A percentile compares a stretch with the other conserved stretches of the same genome.
These are phyloP conservation scores for Glutinoglossum americanum DNA, from an alignment of 495 filamentous ascomycete genomes.

Conservation along the genomic window DNA sequence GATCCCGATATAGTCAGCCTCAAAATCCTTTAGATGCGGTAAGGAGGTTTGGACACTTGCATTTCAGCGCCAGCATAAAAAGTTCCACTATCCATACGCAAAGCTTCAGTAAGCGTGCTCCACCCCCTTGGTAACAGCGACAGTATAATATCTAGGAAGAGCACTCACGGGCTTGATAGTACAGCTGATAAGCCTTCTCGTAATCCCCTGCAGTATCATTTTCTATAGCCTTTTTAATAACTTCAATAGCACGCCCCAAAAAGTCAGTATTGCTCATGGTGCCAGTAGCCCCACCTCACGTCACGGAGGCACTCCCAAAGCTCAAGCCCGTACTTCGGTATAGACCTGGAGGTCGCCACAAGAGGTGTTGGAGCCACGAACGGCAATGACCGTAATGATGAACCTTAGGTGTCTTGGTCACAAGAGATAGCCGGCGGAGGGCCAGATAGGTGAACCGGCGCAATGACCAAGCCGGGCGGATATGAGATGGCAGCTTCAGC, in stretches of 20 bases:
- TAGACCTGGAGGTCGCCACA: background rate
- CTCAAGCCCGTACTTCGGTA: background rate
- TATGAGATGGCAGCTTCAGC: background rate
- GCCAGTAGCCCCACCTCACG: background rate
- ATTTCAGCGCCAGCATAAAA: conserved; percentile 93
- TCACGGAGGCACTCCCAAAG: background rate
- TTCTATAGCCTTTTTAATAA: conserved; percentile 93
- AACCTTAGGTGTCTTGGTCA: background rate
- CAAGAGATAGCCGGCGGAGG: background rate
- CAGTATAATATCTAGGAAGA: background rate
- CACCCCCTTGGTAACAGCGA: too few relatives aligned
- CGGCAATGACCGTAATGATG: background rate
- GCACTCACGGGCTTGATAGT: conserved; percentile 49
- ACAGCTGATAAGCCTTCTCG: conserved; percentile 83
- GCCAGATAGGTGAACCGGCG: background rate
- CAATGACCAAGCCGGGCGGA: background rate
- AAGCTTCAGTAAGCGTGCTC: background rate
- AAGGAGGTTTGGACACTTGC: conserved; percentile 18
- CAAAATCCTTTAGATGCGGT: too few relatives aligned
- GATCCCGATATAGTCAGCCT: background rate
- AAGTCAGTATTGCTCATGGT: conserved; percentile 95
- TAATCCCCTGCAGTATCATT: conserved; percentile 89
- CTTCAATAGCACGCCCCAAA: conserved; percentile 67
- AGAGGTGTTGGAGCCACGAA: background rate
- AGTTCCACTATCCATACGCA: conserved; percentile 39